These are phyloP conservation scores for Aureobasidium namibiae DNA, from an alignment of 2,329 filamentous ascomycete genomes.

Conservation along the genomic window DNA sequence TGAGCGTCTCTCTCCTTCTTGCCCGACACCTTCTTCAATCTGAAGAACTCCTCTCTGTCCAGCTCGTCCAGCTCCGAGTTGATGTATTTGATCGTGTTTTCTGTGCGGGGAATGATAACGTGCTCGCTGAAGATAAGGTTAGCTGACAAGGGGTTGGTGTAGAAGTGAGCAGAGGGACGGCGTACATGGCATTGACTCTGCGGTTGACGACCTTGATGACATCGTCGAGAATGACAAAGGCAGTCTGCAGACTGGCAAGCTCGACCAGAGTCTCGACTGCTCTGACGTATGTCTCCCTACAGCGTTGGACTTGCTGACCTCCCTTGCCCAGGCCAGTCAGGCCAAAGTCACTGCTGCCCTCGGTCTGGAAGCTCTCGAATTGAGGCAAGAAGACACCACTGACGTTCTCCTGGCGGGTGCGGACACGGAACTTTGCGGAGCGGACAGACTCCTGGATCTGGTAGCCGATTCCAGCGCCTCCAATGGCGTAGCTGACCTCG, in stretches of 20 bases:
- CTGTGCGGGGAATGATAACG: constrained; percentile 93
- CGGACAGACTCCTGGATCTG: constrained; percentile 96
- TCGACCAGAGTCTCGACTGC: constrained; percentile 95
- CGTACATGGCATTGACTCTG: constrained; percentile 91
- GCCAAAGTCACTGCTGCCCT: constrained; percentile 91
- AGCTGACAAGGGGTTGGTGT: constrained; percentile 12
- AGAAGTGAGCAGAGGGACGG: constrained; percentile 17
- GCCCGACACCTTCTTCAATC: constrained; percentile 84
- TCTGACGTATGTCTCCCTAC: constrained; percentile 88
- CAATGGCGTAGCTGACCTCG: constrained; percentile 94
- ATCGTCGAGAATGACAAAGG: constrained; percentile 95
- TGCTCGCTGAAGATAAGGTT: constrained; percentile 54
- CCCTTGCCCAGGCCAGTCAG: constrained; percentile 94
- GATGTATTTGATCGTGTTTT: constrained; percentile 99
- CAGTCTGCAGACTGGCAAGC: constrained; percentile 90
- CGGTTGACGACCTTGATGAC: constrained; percentile 99
- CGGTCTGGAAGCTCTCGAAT: constrained; percentile 83
- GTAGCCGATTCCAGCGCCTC: constrained; percentile 81
- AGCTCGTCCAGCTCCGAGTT: constrained; percentile 97
- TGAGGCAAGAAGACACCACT: constrained; percentile 89
- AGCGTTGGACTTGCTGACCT: constrained; percentile 91
- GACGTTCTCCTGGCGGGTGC: constrained; percentile 96
- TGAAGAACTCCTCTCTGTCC: constrained; percentile 95
- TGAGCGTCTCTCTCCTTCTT: constrained; percentile 52
- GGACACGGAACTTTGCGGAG: constrained; percentile 82